These are phyloP conservation scores for Strombidium stylifer DNA, from an alignment of 73 alveolate genomes.

Conservation along the genomic window DNA sequence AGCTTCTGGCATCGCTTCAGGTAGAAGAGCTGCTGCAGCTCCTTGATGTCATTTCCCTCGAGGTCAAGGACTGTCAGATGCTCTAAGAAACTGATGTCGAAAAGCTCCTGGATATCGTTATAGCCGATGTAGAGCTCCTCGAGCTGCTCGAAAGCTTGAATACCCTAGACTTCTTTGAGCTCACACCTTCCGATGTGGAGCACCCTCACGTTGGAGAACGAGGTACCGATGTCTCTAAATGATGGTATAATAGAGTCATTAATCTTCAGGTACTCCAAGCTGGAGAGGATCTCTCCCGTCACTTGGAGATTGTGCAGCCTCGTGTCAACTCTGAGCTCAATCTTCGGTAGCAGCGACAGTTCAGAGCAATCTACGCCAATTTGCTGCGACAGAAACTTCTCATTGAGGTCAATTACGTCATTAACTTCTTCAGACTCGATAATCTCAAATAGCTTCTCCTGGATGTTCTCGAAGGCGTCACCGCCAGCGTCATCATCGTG, in stretches of 20 bases:
- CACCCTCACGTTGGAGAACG: slow-evolving; percentile 24
- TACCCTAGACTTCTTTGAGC: slow-evolving; percentile 47
- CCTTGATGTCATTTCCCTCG: slow-evolving; percentile 42
- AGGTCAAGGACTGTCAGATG: slow-evolving; percentile 35
- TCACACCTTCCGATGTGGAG: slow-evolving; percentile 43
- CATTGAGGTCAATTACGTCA: slow-evolving; percentile 33
- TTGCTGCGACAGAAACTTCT: slow-evolving; percentile 24
- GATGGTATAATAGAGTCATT: slow-evolving; percentile 42
- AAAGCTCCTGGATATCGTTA: slow-evolving; percentile 46
- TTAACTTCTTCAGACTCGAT: slow-evolving; percentile 38
- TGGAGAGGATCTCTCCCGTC: slow-evolving; percentile 35
- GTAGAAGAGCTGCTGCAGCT: slow-evolving; percentile 16
- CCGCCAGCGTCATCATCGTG: slow-evolving; percentile 1
- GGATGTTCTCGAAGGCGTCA: slow-evolving; percentile 11
- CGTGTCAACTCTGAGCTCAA: slow-evolving; percentile 54
- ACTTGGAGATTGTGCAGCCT: slow-evolving; percentile 21
- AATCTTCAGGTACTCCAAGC: slow-evolving; percentile 28
- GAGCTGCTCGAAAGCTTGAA: slow-evolving; percentile 38
- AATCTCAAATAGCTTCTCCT: slow-evolving; percentile 20
- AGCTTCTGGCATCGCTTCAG: slow-evolving; percentile 5
- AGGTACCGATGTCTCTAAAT: slow-evolving; percentile 52
- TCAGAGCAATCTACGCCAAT: slow-evolving; percentile 27
- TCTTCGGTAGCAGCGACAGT: slow-evolving; percentile 21
- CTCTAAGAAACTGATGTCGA: slow-evolving; percentile 46
- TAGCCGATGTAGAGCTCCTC: slow-evolving; percentile 42